phyloP scores from a whole-genome alignment of 768 basidiomycete species.

The Russula sp. region DNA sequence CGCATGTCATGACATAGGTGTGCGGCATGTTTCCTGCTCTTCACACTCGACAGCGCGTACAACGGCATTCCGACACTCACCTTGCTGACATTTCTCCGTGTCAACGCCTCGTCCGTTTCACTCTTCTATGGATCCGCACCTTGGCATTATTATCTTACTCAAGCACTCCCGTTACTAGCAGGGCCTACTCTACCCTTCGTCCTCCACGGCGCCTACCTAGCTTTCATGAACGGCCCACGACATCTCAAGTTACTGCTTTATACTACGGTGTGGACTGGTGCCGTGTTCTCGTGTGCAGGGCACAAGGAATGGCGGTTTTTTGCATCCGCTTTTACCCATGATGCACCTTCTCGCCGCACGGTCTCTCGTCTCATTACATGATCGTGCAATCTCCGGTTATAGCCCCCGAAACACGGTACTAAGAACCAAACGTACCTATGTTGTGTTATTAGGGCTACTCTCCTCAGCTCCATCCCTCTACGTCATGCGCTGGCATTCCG shows the following conservation, averaged over 20 bases:
- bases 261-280: slow-evolving; percentile 58
- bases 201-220: slow-evolving; percentile 47
- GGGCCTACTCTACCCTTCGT: slow-evolving; percentile 71
- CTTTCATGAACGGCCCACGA: slow-evolving; percentile 32
- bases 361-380: slow-evolving; percentile 51
- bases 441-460: slow-evolving; percentile 44
- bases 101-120: slow-evolving; percentile 83
- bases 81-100: slow-evolving; percentile 74
- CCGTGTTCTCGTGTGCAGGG: slow-evolving; percentile 71
- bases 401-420: not conserved
- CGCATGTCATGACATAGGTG: slow-evolving; percentile 17
- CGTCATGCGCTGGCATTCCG: slow-evolving; percentile 69
- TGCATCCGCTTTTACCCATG: slow-evolving; percentile 86
- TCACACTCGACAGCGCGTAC: slow-evolving; percentile 63
- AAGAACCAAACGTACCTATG: slow-evolving; percentile 5
- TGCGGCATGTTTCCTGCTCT: slow-evolving; percentile 22
- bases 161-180: slow-evolving; percentile 81
- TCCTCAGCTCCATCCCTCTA: slow-evolving; percentile 65
- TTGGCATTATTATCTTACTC: slow-evolving; percentile 87
- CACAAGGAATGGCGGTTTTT: slow-evolving; percentile 99
- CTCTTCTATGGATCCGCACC: slow-evolving; percentile 87
- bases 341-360: slow-evolving; percentile 76
- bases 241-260: slow-evolving; percentile 44
- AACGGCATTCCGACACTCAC: slow-evolving; percentile 68
- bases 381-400: slow-evolving; percentile 24